Evolutionary conservation across 148 eudicot species (phyloP).

Genomic region (Rhododendron vialii): DNA sequence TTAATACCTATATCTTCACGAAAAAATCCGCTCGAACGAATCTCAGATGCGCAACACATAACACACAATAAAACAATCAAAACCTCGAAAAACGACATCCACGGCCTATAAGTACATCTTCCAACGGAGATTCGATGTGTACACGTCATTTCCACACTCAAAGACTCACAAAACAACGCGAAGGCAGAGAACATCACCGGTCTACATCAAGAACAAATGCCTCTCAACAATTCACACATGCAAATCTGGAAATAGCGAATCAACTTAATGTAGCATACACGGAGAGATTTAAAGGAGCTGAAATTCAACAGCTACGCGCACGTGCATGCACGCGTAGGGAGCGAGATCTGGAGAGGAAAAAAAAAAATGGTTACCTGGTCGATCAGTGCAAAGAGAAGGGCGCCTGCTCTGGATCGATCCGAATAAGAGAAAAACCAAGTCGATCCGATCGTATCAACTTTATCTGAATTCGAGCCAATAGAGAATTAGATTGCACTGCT

Average conservation of each 20-base stretch:
- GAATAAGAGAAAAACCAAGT: conserved; percentile 6
- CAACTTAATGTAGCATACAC: not conserved
- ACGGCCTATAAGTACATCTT: not conserved
- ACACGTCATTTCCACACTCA: not conserved
- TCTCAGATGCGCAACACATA: not conserved
- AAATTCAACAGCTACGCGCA: not conserved
- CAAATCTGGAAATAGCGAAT: not conserved
- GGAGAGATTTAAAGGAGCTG: not conserved
- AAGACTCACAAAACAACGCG: not conserved
- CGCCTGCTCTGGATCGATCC: conserved; percentile 8
- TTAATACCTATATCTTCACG: not conserved
- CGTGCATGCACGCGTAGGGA: not conserved
- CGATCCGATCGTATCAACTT: conserved; percentile 8
- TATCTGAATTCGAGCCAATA: not conserved
- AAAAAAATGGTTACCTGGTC: not conserved
- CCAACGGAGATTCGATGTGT: not conserved
- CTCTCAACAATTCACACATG: not conserved
- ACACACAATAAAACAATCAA: not conserved
- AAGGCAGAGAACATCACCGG: not conserved
- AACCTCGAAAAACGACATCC: not conserved
- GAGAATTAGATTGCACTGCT: not conserved
- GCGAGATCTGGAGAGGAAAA: conserved; percentile 1
- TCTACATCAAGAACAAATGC: not conserved
- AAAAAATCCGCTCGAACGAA: not conserved
- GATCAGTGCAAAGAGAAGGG: conserved; percentile 1